Conservation (phyloP, 1,284 basidiomycete species). For the Fomitiporia mediterranea region DNA sequence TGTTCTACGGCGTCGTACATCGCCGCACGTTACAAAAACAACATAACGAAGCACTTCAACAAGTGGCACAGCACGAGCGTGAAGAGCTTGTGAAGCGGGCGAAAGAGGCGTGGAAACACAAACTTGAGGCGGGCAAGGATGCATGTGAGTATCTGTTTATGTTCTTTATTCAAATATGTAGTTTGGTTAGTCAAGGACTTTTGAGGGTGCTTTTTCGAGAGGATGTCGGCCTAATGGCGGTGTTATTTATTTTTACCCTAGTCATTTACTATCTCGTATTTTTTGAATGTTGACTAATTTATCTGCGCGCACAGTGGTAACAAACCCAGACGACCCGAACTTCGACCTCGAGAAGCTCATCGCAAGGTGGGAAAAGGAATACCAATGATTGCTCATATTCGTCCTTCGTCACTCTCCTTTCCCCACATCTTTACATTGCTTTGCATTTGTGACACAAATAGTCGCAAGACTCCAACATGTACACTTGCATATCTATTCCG, state of each 20-base stretch:
- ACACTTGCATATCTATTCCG: neutral
- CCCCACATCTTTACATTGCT: neutral
- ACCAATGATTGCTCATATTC: conserved; percentile 32
- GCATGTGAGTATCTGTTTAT: conserved; percentile 40
- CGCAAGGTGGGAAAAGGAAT: conserved; percentile 65
- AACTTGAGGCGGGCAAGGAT: conserved; percentile 52
- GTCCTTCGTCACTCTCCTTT: neutral
- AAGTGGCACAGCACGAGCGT: conserved; percentile 66
- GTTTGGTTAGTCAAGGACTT: neutral
- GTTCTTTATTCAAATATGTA: neutral
- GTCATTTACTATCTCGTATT: too few species aligned
- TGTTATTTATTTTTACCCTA: too few species aligned
- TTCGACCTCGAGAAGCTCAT: conserved; percentile 97
- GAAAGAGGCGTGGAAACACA: conserved; percentile 85
- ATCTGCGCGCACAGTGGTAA: conserved; percentile 56
- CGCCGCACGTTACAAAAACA: conserved; percentile 84
- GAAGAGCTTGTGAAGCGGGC: conserved; percentile 83
- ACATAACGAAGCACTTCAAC: conserved; percentile 68
- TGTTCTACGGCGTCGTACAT: conserved; percentile 92
- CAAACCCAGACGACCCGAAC: conserved; percentile 90
- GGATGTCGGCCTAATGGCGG: too few species aligned
- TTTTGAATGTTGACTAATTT: too few species aligned
- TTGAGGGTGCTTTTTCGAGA: neutral
- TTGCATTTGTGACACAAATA: neutral
- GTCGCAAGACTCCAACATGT: neutral